Conservation (phyloP, 768 basidiomycete species). For the Hericium coralloides region DNA sequence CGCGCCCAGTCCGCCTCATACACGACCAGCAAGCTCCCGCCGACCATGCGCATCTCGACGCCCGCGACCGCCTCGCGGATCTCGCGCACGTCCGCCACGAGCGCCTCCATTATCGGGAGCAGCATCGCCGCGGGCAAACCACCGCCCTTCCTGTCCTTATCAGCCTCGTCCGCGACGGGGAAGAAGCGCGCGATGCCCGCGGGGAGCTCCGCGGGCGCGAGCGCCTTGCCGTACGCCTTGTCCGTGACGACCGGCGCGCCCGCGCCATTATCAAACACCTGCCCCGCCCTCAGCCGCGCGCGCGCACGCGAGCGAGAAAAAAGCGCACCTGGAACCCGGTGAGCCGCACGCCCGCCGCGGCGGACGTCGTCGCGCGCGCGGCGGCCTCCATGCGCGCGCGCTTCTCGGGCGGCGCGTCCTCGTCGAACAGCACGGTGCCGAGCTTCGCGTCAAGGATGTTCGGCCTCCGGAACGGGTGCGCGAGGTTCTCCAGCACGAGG, state of each 20-base stretch:
- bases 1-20: conserved; percentile 53
- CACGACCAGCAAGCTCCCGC: conserved; percentile 70
- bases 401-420: conserved; percentile 60
- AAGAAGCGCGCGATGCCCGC: conserved; percentile 78
- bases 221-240: conserved; percentile 70
- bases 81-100: conserved; percentile 44
- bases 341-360: conserved; percentile 68
- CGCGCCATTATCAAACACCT: conserved; percentile 68
- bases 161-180: conserved; percentile 33
- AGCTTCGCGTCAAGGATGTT: conserved; percentile 91
- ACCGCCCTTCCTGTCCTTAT: conserved; percentile 17
- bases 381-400: conserved; percentile 63
- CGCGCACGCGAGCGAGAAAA: not conserved
- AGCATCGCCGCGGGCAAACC: conserved; percentile 53
- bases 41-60: conserved; percentile 74
- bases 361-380: conserved; percentile 63
- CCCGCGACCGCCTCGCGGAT: conserved; percentile 40
- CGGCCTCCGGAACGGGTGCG: conserved; percentile 65
- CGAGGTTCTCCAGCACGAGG: conserved; percentile 80
- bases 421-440: conserved; percentile 82
- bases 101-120: conserved; percentile 44
- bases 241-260: conserved; percentile 51
- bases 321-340: conserved; percentile 82
- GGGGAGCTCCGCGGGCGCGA: conserved; percentile 59
- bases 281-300: too few species aligned